Conservation (phyloP, 352 stramenopile genomes). For the Globisporangium echinulatum region DNA sequence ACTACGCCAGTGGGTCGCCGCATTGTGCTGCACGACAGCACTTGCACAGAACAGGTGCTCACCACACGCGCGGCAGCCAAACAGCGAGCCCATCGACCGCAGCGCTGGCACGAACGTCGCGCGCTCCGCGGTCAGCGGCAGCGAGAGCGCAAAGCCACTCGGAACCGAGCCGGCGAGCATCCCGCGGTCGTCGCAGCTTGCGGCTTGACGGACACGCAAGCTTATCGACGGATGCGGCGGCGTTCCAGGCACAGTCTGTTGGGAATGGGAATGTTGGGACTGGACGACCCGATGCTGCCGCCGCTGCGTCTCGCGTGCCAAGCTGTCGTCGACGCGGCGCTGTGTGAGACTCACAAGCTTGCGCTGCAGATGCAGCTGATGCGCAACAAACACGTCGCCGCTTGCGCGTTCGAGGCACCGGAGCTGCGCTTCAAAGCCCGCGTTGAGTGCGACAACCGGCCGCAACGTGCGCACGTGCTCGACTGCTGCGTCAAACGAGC, state of each 20-base stretch:
- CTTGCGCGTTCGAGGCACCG: constrained; percentile 58
- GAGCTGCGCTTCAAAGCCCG: constrained; percentile 83
- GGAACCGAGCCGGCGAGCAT: constrained; percentile 55
- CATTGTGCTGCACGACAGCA: constrained; percentile 36
- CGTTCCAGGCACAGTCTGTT: constrained; percentile 5
- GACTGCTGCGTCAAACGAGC: constrained; percentile 42
- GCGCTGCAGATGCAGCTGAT: constrained; percentile 64
- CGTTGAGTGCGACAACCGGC: constrained; percentile 68
- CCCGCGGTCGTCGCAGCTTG: constrained; percentile 39
- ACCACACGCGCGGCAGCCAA: constrained; percentile 51
- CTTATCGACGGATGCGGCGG: constrained; percentile 18
- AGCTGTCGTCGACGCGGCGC: constrained; percentile 25
- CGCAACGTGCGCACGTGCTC: constrained; percentile 47
- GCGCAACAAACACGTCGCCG: constrained; percentile 66
- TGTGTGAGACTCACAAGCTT: constrained; percentile 30
- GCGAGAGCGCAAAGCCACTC: constrained; percentile 48
- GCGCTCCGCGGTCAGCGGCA: constrained; percentile 14
- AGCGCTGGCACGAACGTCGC: constrained; percentile 60
- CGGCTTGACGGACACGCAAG: constrained; percentile 9
- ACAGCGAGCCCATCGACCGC: constrained; percentile 65
- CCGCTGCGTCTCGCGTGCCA: constrained; percentile 18
- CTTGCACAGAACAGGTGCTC: constrained; percentile 60
- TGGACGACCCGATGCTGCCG: constrained; percentile 9
- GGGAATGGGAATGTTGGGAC: constrained; percentile 12
- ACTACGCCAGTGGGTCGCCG: not conserved